phyloP scores from a whole-genome alignment of 495 filamentous ascomycete genomes.

The Penicillium longicatenatum region DNA sequence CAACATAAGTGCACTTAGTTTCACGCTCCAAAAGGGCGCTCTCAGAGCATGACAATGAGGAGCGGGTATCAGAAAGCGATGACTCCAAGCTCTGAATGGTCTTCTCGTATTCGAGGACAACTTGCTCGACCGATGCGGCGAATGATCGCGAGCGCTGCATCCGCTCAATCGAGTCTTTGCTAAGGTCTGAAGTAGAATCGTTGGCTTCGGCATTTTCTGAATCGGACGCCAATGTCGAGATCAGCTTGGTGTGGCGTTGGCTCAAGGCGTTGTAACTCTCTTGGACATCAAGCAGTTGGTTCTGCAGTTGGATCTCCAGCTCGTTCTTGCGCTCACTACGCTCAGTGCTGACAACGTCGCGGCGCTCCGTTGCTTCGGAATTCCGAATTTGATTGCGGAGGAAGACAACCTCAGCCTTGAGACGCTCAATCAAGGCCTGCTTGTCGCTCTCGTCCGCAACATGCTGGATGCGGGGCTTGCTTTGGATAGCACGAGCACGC shows the following conservation, averaged over 20 bases:
- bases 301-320: constrained; percentile 87
- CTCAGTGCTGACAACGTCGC: constrained; percentile 61
- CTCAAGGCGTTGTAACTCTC: constrained; percentile 93
- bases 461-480: constrained; percentile 95
- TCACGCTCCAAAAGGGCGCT: constrained; percentile 89
- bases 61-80: constrained; percentile 85
- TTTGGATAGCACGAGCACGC: constrained; percentile 93
- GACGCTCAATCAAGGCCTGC: constrained; percentile 88
- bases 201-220: constrained; percentile 65
- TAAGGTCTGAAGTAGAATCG: constrained; percentile 59
- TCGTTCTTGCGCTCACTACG: constrained; percentile 78
- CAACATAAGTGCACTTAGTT: constrained; percentile 85
- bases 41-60: constrained; percentile 80
- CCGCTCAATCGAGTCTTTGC: constrained; percentile 82
- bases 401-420: constrained; percentile 93
- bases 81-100: constrained; percentile 94
- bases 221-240: constrained; percentile 89
- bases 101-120: constrained; percentile 97
- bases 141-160: constrained; percentile 94
- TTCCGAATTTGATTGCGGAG: constrained; percentile 88
- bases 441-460: constrained; percentile 89
- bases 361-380: constrained; percentile 64
- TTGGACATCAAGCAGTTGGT: constrained; percentile 87
- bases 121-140: constrained; percentile 90
- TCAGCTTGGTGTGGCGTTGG: constrained; percentile 89